Conservation (phyloP, 208 protist species). For the Acanthamoeba healyi region DNA sequence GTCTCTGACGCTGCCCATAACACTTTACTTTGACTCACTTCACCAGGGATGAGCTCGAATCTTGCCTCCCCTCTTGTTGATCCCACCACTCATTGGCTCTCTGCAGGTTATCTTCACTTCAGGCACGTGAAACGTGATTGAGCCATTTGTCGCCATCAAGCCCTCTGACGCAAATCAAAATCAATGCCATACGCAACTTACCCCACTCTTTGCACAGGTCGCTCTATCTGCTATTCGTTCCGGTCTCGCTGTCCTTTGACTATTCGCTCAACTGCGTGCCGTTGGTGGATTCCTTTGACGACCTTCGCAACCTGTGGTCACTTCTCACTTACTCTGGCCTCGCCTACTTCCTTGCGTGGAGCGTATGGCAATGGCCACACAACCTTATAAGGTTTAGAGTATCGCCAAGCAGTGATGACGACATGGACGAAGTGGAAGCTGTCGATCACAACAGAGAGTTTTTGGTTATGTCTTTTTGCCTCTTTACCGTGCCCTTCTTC, state of each 20-base stretch:
- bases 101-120: constrained; percentile 88
- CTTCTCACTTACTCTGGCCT: constrained; percentile 80
- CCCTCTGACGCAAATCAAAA: no score
- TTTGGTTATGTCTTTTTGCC: constrained; percentile 76
- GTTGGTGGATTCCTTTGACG: constrained; percentile 79
- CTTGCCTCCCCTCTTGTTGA: constrained; percentile 89
- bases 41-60: not conserved
- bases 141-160: no score
- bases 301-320: constrained; percentile 76
- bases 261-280: constrained; percentile 95
- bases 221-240: constrained; percentile 91
- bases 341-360: not conserved
- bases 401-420: no score
- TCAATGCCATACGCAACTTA: not conserved
- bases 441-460: not conserved
- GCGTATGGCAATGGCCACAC: not conserved
- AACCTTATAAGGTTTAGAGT: not conserved
- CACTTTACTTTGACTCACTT: no score
- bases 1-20: no score
- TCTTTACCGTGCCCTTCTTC: constrained; percentile 92
- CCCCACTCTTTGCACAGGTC: not conserved
- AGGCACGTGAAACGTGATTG: constrained; percentile 87
- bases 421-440: not conserved
- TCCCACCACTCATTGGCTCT: constrained; percentile 74
- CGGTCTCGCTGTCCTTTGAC: constrained; percentile 91